phyloP scores from a whole-genome alignment of 2,329 filamentous ascomycete genomes.

The Neopestalotiopsis rosae region DNA sequence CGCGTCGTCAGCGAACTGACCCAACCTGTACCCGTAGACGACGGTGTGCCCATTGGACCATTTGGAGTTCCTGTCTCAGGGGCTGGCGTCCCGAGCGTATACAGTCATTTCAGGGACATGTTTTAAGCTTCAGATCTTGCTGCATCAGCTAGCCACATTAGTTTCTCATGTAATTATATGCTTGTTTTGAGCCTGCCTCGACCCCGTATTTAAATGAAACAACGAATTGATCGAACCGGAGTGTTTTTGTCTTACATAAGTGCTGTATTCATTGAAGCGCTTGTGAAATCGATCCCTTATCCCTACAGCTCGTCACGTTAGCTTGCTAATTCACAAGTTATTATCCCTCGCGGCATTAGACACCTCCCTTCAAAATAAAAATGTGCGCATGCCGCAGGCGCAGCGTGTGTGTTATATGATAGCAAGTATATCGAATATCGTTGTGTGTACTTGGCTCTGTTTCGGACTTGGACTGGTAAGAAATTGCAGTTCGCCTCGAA shows the following conservation, averaged over 20 bases:
- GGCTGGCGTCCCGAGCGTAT: constrained; percentile 25
- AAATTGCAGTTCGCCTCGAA: too few relatives aligned
- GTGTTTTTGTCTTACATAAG: not conserved
- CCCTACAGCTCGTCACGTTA: too few relatives aligned
- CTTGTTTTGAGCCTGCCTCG: not conserved
- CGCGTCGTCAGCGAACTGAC: not conserved
- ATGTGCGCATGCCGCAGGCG: too few relatives aligned
- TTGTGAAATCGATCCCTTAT: too few relatives aligned
- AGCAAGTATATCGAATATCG: too few relatives aligned
- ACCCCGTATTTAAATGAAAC: not conserved
- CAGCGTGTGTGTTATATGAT: too few relatives aligned
- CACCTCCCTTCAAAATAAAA: too few relatives aligned
- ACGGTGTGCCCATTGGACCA: constrained; percentile 4
- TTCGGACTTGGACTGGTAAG: too few relatives aligned
- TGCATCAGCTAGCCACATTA: not conserved
- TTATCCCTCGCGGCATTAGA: too few relatives aligned
- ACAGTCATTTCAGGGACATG: constrained; percentile 34
- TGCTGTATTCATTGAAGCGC: too few relatives aligned
- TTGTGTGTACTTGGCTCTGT: too few relatives aligned
- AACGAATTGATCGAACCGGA: not conserved
- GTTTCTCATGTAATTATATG: not conserved
- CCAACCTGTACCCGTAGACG: constrained; percentile 17
- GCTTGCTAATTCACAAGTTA: too few relatives aligned
- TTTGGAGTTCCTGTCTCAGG: constrained; percentile 20
- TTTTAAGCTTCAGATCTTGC: constrained; percentile 25